A percentile compares a stretch with the other conserved stretches of the same genome.
Evolutionary conservation across 2,329 filamentous ascomycete species (phyloP).

Genomic region (Sclerotinia glacialis): DNA sequence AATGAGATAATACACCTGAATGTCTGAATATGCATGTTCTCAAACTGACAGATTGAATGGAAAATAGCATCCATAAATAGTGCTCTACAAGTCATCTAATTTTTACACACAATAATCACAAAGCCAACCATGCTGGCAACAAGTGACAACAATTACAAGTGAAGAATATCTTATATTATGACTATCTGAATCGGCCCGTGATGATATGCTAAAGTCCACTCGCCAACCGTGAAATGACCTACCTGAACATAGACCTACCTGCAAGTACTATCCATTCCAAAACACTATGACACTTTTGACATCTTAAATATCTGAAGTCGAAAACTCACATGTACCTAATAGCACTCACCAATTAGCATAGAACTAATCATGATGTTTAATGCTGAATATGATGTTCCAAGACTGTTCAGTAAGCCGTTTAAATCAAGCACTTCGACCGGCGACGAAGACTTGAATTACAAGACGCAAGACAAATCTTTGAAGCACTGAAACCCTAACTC

Average conservation of each 20-base stretch:
- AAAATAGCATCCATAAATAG: not conserved
- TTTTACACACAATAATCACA: not conserved
- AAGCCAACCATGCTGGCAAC: not conserved
- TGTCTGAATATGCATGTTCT: no score
- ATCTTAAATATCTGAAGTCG: not conserved
- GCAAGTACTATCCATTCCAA: not conserved
- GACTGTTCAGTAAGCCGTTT: constrained; percentile 42
- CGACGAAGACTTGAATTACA: constrained; percentile 48
- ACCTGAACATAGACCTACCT: constrained; percentile 9
- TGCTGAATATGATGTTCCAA: constrained; percentile 4
- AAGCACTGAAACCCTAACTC: constrained; percentile 66
- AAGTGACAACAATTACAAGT: not conserved
- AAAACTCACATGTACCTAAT: constrained; percentile 10
- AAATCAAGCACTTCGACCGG: constrained; percentile 65
- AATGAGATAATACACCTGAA: not conserved
- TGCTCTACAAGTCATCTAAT: not conserved
- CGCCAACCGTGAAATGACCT: not conserved
- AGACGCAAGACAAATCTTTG: constrained; percentile 55
- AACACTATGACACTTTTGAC: no score
- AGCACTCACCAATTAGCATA: constrained; percentile 17
- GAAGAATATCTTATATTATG: not conserved
- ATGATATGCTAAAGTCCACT: no score
- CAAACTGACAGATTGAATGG: not conserved
- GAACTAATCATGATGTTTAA: constrained; percentile 14
- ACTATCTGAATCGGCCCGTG: not conserved